These are phyloP conservation scores for Xerocomellus intermedius DNA, from an alignment of 768 basidiomycete species.

Conservation along the genomic window DNA sequence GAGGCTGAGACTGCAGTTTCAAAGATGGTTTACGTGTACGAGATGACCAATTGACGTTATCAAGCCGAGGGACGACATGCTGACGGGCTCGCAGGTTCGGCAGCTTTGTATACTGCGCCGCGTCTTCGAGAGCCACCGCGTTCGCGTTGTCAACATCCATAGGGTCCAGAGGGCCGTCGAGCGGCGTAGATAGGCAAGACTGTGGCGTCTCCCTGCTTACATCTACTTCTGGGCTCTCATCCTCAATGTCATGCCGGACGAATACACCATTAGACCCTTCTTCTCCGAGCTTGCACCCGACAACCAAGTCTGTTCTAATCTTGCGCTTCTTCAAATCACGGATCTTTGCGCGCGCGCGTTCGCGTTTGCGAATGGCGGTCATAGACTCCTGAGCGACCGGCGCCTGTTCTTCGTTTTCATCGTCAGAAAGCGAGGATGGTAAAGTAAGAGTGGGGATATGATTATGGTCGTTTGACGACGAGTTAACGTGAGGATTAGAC, in stretches of 20 bases:
- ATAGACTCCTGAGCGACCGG: slow-evolving; percentile 19
- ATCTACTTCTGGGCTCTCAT: slow-evolving; percentile 63
- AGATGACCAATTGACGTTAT: slow-evolving; percentile 12
- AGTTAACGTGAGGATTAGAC: slow-evolving; percentile 26
- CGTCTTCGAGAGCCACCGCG: neutral
- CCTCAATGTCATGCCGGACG: slow-evolving; percentile 54
- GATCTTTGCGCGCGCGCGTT: slow-evolving; percentile 51
- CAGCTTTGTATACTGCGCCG: neutral
- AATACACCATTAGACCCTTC: slow-evolving; percentile 43
- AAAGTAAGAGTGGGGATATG: slow-evolving; percentile 15
- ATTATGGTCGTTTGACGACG: slow-evolving; percentile 25
- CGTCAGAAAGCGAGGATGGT: slow-evolving; percentile 34
- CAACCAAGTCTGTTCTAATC: slow-evolving; percentile 35
- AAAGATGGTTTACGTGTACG: slow-evolving; percentile 33
- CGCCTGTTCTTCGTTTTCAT: slow-evolving; percentile 26
- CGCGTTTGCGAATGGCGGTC: slow-evolving; percentile 29
- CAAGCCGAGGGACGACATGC: slow-evolving; percentile 2
- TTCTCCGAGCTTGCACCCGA: slow-evolving; percentile 31
- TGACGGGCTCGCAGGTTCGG: neutral
- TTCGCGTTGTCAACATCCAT: slow-evolving; percentile 17
- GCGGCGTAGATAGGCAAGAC: slow-evolving; percentile 22
- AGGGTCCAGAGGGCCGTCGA: slow-evolving; percentile 7
- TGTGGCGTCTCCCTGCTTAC: slow-evolving; percentile 38
- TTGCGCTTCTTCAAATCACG: slow-evolving; percentile 56
- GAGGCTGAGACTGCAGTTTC: slow-evolving; percentile 27